phyloP scores from a whole-genome alignment of 345 rosid genomes.

The Euclidium syriacum region DNA sequence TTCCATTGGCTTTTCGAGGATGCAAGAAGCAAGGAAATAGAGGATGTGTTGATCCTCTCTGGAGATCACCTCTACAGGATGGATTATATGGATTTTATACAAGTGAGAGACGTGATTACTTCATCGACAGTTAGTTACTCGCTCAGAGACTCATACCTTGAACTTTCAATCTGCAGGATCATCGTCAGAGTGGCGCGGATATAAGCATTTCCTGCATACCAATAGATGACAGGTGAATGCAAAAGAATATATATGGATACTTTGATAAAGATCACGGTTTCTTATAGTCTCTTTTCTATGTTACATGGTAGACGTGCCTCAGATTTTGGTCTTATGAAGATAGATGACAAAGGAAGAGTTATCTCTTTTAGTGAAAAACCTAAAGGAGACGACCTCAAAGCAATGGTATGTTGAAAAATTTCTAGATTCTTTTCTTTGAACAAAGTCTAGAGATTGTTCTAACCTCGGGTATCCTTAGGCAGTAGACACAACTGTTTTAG shows the following conservation, averaged over 20 bases:
- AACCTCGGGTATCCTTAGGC: constrained; percentile 41
- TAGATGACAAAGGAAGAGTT: constrained; percentile 78
- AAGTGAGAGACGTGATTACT: constrained; percentile 36
- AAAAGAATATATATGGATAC: not conserved
- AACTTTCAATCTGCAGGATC: constrained; percentile 53
- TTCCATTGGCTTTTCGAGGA: constrained; percentile 98
- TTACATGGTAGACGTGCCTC: constrained; percentile 83
- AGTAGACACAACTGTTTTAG: constrained; percentile 83
- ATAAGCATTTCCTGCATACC: constrained; percentile 80
- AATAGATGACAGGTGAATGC: constrained; percentile 67
- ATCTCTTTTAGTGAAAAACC: constrained; percentile 92
- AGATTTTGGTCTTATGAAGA: constrained; percentile 96
- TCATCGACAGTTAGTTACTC: not conserved
- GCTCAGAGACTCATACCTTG: constrained; percentile 3
- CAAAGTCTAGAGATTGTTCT: constrained; percentile 5
- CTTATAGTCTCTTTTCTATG: constrained; percentile 16
- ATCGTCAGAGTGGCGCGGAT: constrained; percentile 89
- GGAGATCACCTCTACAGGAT: constrained; percentile 93
- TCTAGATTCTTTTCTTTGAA: not conserved
- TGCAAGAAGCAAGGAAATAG: constrained; percentile 72
- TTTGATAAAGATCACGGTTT: constrained; percentile 16
- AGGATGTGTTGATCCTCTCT: constrained; percentile 84
- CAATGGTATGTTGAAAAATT: constrained; percentile 50
- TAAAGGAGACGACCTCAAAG: constrained; percentile 68
- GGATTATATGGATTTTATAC: constrained; percentile 95